Evolutionary conservation across 306 rosid genomes (phyloP).

Genomic region (Glycine tomentella): DNA sequence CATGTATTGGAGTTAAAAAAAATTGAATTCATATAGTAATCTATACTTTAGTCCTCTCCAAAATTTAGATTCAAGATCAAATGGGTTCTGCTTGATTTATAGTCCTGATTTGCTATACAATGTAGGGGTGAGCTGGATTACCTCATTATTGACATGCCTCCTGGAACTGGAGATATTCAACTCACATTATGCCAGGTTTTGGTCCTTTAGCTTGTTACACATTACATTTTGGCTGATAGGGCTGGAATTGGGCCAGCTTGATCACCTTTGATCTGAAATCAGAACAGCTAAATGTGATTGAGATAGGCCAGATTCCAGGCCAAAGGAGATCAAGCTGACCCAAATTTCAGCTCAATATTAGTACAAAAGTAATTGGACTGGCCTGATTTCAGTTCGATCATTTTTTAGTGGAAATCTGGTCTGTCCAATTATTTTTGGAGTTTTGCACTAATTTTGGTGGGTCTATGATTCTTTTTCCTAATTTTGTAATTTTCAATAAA

Average conservation of each 20-base stretch:
- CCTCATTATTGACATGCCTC: slow-evolving; percentile 97
- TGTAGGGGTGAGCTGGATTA: slow-evolving; percentile 98
- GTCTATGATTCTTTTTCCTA: no score
- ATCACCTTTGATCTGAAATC: no score
- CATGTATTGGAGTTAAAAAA: slow-evolving; percentile 25
- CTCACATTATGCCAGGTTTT: slow-evolving; percentile 96
- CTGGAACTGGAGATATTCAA: slow-evolving; percentile 99
- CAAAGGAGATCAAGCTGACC: no score
- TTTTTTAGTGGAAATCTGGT: neutral
- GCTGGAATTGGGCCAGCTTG: no score
- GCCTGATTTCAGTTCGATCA: neutral
- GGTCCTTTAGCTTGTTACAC: no score
- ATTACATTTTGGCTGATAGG: no score
- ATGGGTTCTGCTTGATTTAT: slow-evolving; percentile 34
- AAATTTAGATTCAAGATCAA: slow-evolving; percentile 5
- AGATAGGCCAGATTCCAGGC: no score
- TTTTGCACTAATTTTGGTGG: neutral
- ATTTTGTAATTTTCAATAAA: no score
- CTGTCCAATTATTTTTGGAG: neutral
- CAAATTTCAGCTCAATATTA: no score
- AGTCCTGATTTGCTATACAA: slow-evolving; percentile 34
- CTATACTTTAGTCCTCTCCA: slow-evolving; percentile 7
- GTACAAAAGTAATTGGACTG: no score
- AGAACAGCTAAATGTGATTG: no score
- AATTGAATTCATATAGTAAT: neutral